Base-by-base conservation (phyloP, 306 rosid genomes). In the Sophora flavescens region DNA sequence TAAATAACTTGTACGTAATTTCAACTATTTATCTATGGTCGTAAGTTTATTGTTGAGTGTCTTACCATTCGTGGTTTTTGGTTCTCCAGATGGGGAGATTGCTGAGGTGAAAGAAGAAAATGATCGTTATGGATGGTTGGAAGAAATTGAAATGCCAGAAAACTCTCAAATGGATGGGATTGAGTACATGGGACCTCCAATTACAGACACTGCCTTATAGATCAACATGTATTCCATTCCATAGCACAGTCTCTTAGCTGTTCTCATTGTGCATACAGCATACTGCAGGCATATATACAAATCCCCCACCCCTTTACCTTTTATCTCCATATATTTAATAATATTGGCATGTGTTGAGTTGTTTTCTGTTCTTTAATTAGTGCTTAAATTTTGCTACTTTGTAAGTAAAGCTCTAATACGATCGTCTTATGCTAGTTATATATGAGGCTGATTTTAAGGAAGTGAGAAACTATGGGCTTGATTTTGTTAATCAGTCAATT, bases 141-240 rank as follows among this genome's bases (percentile, higher is more conserved):
- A 90, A 80, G 96, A 88, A 80, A 88, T 90, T 66, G 91, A 87
- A 85, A 18, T 78, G 83, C 92, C 89, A 38, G 89, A 83, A 73
- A 77, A 90, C 69, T 79, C 82, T 12, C 18, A 65, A 26, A 86
- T 90, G 87, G 88, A 83, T 78, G 82, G 78, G 33, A 90, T 90
- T 30, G 82, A 85, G 64, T 90, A 90, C 74, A 36, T 77, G 54
- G 96, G 96, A 28, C 96, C 96, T 32, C 88, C 63, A 70, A 53
- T 90, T 79, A 59, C 12, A 32, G 82, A 79, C 44, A 75, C 47
- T 22, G 70, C 38, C 3, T 57, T 44, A 48, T 76, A 84, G 78
- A 63, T 60, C 22, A 35, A 48, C 44, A 28, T 39, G 10, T 45
- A 59, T 69, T 51, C 38, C 57, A 59, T 61, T 61, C 17, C 57